Evolutionary conservation across 106 monocot species (phyloP), one percentile per base, ranked within the genome.

Genomic region (Phalaenopsis aphrodite): DNA sequence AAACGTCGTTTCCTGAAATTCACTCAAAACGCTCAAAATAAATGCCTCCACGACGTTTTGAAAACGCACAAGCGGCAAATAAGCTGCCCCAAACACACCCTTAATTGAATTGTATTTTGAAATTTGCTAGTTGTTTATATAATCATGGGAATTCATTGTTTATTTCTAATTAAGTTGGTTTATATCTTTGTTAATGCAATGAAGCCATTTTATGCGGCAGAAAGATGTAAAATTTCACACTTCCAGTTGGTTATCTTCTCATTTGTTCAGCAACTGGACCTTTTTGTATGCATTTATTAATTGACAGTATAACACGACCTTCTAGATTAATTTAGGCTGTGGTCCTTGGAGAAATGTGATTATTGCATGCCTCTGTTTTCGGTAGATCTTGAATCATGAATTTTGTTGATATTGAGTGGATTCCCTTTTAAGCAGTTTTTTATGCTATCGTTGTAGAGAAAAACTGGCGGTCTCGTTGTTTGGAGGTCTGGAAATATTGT

Each of bases 381-480:
- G 24, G 39, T 69, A 10, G 10, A 12, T 69, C 39, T 39, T 69
- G 36, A 38, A 41, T 69, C 11, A 69, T 69, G 14, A 37, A 69
- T 69, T 36, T 38, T 41, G 38, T 69, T 69, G 69, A 69, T 39
- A 39, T 41, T 12, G 2, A 37, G 10, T 49, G n/a, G 0, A 69
- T 42, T 10, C 8, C 42, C 55, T 65, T 76, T 68, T 39, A 30
- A 55, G 65, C 18, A 48, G 56, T 30, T 5, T 61, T 82, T 42
- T 77, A 37, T 61, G 56, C n/a, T 77, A 58, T 80, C 14, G 12
- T 81, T 77, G 78, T 79, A 98, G 99, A 99, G 88, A 74, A 99
- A 99, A 93, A 99, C 99, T 78, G 99, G 99, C 43, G 99, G 99
- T 61, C 78, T 99, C 42, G 99, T 99, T 87, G 78, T 99, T 79